Evolutionary conservation across 2,329 filamentous ascomycete species (phyloP).

Genomic region (Monosporascus ibericus): DNA sequence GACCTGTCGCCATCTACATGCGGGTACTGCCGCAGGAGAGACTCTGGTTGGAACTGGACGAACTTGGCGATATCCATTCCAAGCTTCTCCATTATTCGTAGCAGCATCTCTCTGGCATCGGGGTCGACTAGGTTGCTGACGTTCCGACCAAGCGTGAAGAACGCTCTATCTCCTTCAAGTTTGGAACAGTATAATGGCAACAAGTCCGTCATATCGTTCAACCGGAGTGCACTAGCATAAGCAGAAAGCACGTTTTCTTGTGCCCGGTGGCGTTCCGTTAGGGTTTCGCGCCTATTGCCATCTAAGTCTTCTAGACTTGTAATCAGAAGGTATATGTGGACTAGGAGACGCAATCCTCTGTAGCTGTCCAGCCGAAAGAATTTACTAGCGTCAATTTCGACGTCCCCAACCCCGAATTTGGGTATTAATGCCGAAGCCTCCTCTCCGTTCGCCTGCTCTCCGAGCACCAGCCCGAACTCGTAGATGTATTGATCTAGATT

Average conservation of each 20-base stretch:
- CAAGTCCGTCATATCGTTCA: slow-evolving; percentile 66
- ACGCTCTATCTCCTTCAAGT: slow-evolving; percentile 57
- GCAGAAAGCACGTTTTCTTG: slow-evolving; percentile 72
- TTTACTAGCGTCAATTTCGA: slow-evolving; percentile 35
- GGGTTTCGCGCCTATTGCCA: slow-evolving; percentile 32
- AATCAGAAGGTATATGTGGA: slow-evolving; percentile 60
- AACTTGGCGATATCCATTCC: slow-evolving; percentile 68
- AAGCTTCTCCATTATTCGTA: slow-evolving; percentile 70
- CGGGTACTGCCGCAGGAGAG: slow-evolving; percentile 45
- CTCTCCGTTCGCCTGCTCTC: slow-evolving; percentile 40
- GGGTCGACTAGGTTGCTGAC: slow-evolving; percentile 65
- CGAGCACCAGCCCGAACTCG: slow-evolving; percentile 50
- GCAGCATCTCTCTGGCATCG: slow-evolving; percentile 58
- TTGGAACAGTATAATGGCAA: slow-evolving; percentile 86
- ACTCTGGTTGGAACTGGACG: slow-evolving; percentile 58
- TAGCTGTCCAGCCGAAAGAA: slow-evolving; percentile 52
- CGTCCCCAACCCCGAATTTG: slow-evolving; percentile 26
- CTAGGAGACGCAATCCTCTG: slow-evolving; percentile 60
- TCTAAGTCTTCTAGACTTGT: slow-evolving; percentile 59
- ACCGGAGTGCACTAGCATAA: slow-evolving; percentile 75
- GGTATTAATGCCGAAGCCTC: slow-evolving; percentile 37
- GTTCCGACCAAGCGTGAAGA: slow-evolving; percentile 69
- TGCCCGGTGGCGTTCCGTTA: slow-evolving; percentile 35
- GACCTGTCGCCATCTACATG: slow-evolving; percentile 28
- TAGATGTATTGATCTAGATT: slow-evolving; percentile 52